These are phyloP conservation scores for Ulota crispa DNA, from an alignment of 225 moss, liverwort and hornwort species.

Conservation along the genomic window DNA sequence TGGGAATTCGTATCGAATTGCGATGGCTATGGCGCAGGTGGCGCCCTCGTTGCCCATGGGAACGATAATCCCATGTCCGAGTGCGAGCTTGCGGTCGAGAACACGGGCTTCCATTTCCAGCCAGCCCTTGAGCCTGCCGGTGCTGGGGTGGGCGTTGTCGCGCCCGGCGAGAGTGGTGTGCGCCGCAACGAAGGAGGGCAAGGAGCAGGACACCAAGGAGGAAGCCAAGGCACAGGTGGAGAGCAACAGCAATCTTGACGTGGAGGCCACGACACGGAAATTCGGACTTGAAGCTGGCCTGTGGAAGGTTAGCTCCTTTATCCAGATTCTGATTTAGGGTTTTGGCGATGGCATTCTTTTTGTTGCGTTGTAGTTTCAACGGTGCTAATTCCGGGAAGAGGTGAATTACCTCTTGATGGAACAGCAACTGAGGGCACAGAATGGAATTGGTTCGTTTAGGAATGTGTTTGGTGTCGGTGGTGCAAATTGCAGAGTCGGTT, in stretches of 20 bases:
- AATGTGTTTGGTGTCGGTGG: slow-evolving; percentile 7
- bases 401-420: background rate
- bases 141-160: slow-evolving; percentile 27
- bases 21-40: slow-evolving; percentile 29
- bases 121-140: slow-evolving; percentile 25
- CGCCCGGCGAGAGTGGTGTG: slow-evolving; percentile 43
- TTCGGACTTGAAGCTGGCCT: slow-evolving; percentile 94
- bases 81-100: background rate
- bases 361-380: background rate
- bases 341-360: background rate
- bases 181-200: slow-evolving; percentile 68
- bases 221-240: slow-evolving; percentile 33
- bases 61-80: background rate
- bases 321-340: background rate
- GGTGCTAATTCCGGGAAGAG: background rate
- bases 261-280: slow-evolving; percentile 72
- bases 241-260: slow-evolving; percentile 35
- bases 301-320: slow-evolving; percentile 66
- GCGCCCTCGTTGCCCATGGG: background rate
- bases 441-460: background rate
- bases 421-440: background rate
- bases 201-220: slow-evolving; percentile 49
- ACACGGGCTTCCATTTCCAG: slow-evolving; percentile 7
- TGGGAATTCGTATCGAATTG: background rate
- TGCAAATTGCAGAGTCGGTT: background rate